Conservation (phyloP, 1,139 yeast genomes). For the Geotrichum australiense region DNA sequence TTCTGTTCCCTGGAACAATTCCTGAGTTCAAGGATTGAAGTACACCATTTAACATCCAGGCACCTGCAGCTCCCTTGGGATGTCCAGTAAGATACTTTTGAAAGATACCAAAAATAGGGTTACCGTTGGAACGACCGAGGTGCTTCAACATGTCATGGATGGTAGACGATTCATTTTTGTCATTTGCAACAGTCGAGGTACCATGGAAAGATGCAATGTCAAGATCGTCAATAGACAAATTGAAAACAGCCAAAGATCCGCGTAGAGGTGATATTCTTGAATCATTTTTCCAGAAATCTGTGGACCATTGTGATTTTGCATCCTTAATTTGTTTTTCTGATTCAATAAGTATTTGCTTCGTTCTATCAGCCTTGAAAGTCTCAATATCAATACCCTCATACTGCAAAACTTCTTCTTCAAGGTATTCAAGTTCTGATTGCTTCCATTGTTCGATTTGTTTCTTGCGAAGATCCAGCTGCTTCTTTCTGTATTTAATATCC, state of each 20-base stretch:
- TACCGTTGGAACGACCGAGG: constrained; percentile 94
- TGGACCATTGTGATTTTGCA: constrained; percentile 94
- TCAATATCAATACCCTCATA: constrained; percentile 49
- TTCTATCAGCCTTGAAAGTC: constrained; percentile 67
- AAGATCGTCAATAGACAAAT: constrained; percentile 86
- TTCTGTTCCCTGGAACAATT: constrained; percentile 95
- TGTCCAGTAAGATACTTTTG: constrained; percentile 98
- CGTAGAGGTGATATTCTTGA: constrained; percentile 94
- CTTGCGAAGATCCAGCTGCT: constrained; percentile 79
- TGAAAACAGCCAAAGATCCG: constrained; percentile 92
- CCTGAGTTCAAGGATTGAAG: constrained; percentile 88
- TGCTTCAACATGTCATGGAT: constrained; percentile 88
- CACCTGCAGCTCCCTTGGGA: constrained; percentile 99
- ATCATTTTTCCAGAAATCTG: constrained; percentile 82
- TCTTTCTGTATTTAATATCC: constrained; percentile 86
- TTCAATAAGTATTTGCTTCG: constrained; percentile 81
- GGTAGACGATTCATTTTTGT: constrained; percentile 93
- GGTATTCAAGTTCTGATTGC: constrained; percentile 66
- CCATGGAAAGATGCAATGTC: constrained; percentile 99
- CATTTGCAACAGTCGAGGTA: constrained; percentile 96
- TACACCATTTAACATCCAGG: constrained; percentile 99
- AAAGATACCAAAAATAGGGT: constrained; percentile 96
- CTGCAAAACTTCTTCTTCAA: constrained; percentile 61
- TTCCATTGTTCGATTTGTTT: constrained; percentile 76
- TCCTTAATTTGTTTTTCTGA: constrained; percentile 77